These are phyloP conservation scores for Schoenoplectus tabernaemontani DNA, from an alignment of 202 grass and related monocot species.

Conservation along the genomic window DNA sequence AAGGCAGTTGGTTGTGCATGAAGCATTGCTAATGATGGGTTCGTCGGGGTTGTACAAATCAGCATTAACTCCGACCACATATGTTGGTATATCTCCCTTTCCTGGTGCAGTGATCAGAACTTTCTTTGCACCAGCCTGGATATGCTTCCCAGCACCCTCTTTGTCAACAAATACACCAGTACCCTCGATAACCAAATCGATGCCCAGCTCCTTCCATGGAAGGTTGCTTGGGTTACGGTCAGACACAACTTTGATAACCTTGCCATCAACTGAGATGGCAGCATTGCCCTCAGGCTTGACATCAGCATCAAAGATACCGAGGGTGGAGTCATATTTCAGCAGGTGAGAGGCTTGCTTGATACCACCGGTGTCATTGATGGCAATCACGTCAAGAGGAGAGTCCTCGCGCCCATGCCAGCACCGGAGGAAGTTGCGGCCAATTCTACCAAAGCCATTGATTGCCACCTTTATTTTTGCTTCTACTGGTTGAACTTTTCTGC, in stretches of 20 bases:
- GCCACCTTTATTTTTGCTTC: constrained; percentile 97
- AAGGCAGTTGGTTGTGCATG: constrained; percentile 96
- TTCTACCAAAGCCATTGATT: constrained; percentile 97
- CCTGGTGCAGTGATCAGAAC: constrained; percentile 84
- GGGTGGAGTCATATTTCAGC: constrained; percentile 94
- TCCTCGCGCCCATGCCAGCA: constrained; percentile 89
- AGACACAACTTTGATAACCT: constrained; percentile 87
- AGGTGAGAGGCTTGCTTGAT: constrained; percentile 90
- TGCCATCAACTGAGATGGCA: constrained; percentile 86
- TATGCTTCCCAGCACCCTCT: constrained; percentile 82
- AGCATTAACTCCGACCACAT: constrained; percentile 78
- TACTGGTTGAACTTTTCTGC: constrained; percentile 37
- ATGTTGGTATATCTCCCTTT: constrained; percentile 91
- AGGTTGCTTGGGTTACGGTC: constrained; percentile 68
- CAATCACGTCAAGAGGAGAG: constrained; percentile 79
- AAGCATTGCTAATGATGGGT: constrained; percentile 91
- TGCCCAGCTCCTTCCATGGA: constrained; percentile 59
- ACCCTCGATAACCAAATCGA: constrained; percentile 95
- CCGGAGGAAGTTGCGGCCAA: constrained; percentile 92
- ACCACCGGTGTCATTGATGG: constrained; percentile 95
- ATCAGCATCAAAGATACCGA: constrained; percentile 86
- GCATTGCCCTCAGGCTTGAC: constrained; percentile 64
- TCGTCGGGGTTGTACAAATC: constrained; percentile 54
- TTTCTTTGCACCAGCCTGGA: constrained; percentile 86
- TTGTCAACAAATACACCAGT: constrained; percentile 84